Conservation (phyloP, 768 basidiomycete genomes). For the Mycena belliarum region DNA sequence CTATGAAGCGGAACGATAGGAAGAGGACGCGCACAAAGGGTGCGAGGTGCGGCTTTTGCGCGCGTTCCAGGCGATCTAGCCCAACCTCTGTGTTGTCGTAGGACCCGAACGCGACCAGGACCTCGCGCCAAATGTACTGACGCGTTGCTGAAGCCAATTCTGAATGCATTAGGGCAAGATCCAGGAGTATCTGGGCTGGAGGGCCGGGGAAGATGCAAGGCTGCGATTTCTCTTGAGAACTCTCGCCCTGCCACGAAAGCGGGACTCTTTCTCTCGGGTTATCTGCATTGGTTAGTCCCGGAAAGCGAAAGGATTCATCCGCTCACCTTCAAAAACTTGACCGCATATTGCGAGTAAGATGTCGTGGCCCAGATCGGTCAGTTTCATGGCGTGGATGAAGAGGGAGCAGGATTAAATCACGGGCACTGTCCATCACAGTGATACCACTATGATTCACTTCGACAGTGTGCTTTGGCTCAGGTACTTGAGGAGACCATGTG, state of each 20-base stretch:
- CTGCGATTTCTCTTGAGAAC: not conserved
- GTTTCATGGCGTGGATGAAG: too few species aligned
- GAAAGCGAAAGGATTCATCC: not conserved
- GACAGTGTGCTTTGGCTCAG: too few species aligned
- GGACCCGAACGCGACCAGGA: not conserved
- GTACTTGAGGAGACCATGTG: too few species aligned
- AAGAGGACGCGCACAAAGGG: not conserved
- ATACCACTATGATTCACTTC: too few species aligned
- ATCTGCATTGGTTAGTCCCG: not conserved
- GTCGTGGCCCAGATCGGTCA: conserved; percentile 1
- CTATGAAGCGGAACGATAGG: not conserved
- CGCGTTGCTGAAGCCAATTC: conserved; percentile 2
- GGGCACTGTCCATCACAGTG: too few species aligned
- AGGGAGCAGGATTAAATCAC: too few species aligned
- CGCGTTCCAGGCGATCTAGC: not conserved
- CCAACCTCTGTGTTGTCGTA: not conserved
- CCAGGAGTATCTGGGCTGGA: not conserved
- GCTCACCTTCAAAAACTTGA: not conserved
- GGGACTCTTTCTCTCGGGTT: not conserved
- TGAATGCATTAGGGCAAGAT: conserved; percentile 5
- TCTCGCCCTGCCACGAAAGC: not conserved
- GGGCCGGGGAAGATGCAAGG: conserved; percentile 3
- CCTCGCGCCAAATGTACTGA: conserved; percentile 9
- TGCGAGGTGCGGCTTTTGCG: not conserved
- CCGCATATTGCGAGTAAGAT: not conserved